Conservation (phyloP, 2,329 filamentous ascomycete genomes). For the Plenodomus lindquistii region DNA sequence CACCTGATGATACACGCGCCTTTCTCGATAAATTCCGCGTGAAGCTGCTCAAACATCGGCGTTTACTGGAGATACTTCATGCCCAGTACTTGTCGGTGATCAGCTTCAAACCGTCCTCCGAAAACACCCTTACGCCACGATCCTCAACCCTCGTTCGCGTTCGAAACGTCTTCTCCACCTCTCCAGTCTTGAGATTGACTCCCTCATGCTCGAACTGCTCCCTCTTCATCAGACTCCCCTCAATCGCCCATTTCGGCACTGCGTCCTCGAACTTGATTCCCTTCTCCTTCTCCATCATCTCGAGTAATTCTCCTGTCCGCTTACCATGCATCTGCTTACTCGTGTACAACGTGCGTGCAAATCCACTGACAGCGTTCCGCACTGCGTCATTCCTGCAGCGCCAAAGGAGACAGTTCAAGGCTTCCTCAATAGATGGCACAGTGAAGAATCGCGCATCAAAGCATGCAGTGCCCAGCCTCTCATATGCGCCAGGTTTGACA, state of each 20-base stretch:
- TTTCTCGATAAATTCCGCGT: too few species aligned
- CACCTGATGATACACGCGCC: too few species aligned
- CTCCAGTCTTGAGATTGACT: constrained; percentile 30
- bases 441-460: constrained; percentile 38
- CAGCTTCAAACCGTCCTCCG: constrained; percentile 25
- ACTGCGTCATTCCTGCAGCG: constrained; percentile 37
- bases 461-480: constrained; percentile 23
- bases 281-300: constrained; percentile 31
- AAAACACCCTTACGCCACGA: constrained; percentile 29
- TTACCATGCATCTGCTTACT: constrained; percentile 31
- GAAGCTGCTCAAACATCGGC: too few species aligned
- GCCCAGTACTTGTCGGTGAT: constrained; percentile 32
- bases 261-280: constrained; percentile 26
- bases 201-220: constrained; percentile 36
- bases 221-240: constrained; percentile 37
- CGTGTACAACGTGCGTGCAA: constrained; percentile 33
- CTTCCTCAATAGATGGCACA: constrained; percentile 30
- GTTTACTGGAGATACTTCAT: too few species aligned
- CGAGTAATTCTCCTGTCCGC: constrained; percentile 22
- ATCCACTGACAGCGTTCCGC: constrained; percentile 31
- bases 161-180: constrained; percentile 24
- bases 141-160: constrained; percentile 32
- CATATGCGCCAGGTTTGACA: constrained; percentile 17
- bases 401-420: constrained; percentile 37
- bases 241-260: constrained; percentile 38